phyloP scores from a whole-genome alignment of 2,329 filamentous ascomycete species.

The Fusarium tuaranense region DNA sequence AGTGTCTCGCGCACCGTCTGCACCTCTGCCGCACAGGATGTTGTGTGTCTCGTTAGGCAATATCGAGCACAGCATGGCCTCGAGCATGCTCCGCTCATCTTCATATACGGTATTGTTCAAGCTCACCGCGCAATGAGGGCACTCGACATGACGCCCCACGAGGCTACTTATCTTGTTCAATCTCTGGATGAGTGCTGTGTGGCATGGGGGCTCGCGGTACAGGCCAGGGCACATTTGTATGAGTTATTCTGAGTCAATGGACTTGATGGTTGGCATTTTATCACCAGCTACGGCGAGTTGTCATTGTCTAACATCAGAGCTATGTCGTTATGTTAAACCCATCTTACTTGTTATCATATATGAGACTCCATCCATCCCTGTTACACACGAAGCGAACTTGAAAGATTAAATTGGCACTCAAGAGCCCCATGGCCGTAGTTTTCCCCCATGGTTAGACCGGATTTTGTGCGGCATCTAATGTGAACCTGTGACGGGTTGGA shows the following conservation, averaged over 20 bases:
- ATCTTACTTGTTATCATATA: not conserved
- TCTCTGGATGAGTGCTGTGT: constrained; percentile 14
- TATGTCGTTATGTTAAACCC: not conserved
- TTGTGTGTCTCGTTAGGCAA: constrained; percentile 33
- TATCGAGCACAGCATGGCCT: constrained; percentile 40
- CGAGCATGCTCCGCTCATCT: constrained; percentile 34
- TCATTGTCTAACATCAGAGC: not conserved
- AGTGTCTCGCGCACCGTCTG: constrained; percentile 19
- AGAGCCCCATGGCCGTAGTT: not conserved
- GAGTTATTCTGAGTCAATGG: not conserved
- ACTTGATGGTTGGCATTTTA: not conserved
- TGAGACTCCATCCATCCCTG: not conserved
- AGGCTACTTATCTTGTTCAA: constrained; percentile 8
- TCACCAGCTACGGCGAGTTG: not conserved
- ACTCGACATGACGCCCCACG: not conserved
- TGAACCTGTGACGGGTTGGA: too few relatives aligned
- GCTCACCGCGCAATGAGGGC: constrained; percentile 26
- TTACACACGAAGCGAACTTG: not conserved
- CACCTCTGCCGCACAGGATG: constrained; percentile 35
- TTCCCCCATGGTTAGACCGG: too few relatives aligned
- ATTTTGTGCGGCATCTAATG: too few relatives aligned
- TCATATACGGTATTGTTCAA: constrained; percentile 41
- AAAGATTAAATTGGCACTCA: not conserved
- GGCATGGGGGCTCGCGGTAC: constrained; percentile 12
- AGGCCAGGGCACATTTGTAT: constrained; percentile 1